Conservation (phyloP, 2,329 filamentous ascomycete genomes). For the Penicillium sp. region DNA sequence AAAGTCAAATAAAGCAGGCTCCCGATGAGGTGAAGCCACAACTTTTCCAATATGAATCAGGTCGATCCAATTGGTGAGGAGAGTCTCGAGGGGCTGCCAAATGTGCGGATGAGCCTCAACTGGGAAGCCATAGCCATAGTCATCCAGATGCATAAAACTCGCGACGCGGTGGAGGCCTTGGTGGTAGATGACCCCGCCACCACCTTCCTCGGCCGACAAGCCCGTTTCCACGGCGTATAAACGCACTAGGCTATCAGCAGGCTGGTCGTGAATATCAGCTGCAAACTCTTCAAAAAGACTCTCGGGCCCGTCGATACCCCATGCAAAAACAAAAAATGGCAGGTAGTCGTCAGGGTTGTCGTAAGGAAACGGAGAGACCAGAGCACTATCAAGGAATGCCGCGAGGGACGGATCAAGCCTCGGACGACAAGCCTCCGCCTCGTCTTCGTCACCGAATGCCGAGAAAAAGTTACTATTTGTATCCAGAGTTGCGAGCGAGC, state of each 20-base stretch:
- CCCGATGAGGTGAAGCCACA: slow-evolving; percentile 12
- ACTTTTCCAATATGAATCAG: slow-evolving; percentile 19
- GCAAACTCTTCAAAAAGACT: slow-evolving; percentile 18
- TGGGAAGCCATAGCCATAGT: slow-evolving; percentile 9
- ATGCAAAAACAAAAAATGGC: slow-evolving; percentile 22
- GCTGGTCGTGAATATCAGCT: slow-evolving; percentile 16
- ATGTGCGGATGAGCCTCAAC: slow-evolving; percentile 13
- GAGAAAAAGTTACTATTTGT: slow-evolving; percentile 18
- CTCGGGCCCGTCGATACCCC: slow-evolving; percentile 10
- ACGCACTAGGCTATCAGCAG: slow-evolving; percentile 19
- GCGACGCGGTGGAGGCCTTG: slow-evolving; percentile 11
- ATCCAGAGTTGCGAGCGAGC: slow-evolving; percentile 12
- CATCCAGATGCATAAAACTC: slow-evolving; percentile 9
- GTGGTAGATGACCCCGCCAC: slow-evolving; percentile 28
- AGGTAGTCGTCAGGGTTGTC: slow-evolving; percentile 3
- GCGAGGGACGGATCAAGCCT: slow-evolving; percentile 22
- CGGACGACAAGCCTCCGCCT: slow-evolving; percentile 18
- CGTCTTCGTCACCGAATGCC: slow-evolving; percentile 12
- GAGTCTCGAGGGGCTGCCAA: slow-evolving; percentile 23
- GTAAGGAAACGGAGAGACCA: slow-evolving; percentile 5
- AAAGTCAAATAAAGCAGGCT: slow-evolving; percentile 16
- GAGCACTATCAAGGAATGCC: slow-evolving; percentile 20
- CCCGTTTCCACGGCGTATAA: slow-evolving; percentile 13
- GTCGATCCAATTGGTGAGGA: slow-evolving; percentile 20
- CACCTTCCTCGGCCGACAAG: slow-evolving; percentile 13